Evolutionary conservation across 768 basidiomycete species (phyloP).

Genomic region (Wakefieldia striispora): DNA sequence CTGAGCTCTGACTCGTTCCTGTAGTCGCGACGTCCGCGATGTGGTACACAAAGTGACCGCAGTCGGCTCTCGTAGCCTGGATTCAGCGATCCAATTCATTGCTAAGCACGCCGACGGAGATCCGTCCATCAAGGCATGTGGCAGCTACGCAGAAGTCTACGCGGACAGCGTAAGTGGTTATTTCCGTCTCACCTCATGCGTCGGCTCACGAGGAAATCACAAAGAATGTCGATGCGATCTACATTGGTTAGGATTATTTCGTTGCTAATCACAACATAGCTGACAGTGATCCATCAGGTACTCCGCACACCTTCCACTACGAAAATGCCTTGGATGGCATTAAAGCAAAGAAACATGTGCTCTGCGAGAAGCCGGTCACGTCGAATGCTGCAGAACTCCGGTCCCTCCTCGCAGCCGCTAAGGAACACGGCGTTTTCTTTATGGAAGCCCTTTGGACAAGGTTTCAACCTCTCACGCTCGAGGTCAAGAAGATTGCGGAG

Average conservation of each 20-base stretch:
- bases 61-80: constrained; percentile 71
- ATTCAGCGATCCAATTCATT: constrained; percentile 72
- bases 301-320: constrained; percentile 85
- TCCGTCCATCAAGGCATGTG: constrained; percentile 61
- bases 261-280: background rate
- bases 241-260: constrained; percentile 51
- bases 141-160: constrained; percentile 72
- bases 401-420: constrained; percentile 71
- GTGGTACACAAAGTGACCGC: constrained; percentile 67
- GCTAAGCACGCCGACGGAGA: constrained; percentile 48
- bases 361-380: constrained; percentile 89
- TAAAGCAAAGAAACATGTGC: constrained; percentile 77
- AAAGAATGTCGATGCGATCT: constrained; percentile 72
- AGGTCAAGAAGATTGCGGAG: constrained; percentile 63
- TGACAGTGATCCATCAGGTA: constrained; percentile 45
- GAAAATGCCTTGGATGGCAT: constrained; percentile 73
- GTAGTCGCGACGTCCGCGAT: constrained; percentile 64
- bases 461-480: constrained; percentile 67
- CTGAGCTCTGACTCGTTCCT: background rate
- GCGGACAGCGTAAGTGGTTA: constrained; percentile 54
- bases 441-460: constrained; percentile 94
- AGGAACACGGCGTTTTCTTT: constrained; percentile 77
- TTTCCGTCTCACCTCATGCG: background rate
- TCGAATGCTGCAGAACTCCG: constrained; percentile 72
- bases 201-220: constrained; percentile 1